These are phyloP conservation scores for Leccinum pseudoinsigne DNA, from an alignment of 1,284 basidiomycete genomes.

Conservation along the genomic window DNA sequence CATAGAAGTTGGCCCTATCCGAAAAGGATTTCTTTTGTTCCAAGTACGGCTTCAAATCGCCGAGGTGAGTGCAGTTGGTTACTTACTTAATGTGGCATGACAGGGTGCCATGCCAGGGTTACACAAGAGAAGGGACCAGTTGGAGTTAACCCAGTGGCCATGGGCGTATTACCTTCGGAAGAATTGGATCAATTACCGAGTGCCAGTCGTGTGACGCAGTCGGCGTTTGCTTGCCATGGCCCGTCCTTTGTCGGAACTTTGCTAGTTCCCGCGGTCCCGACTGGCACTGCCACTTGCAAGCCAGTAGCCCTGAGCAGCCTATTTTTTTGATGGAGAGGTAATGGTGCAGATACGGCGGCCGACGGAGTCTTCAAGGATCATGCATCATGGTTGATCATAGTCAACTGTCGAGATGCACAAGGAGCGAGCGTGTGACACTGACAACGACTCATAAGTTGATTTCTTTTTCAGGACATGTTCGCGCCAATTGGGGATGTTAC, in stretches of 20 bases:
- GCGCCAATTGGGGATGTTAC: not conserved
- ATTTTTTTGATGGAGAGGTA: not conserved
- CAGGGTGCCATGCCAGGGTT: conserved; percentile 3
- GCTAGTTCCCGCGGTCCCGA: conserved; percentile 2
- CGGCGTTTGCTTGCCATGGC: no score
- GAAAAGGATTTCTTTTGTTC: conserved; percentile 1
- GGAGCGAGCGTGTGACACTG: not conserved
- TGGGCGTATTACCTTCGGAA: not conserved
- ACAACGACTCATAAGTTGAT: not conserved
- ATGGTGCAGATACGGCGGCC: not conserved
- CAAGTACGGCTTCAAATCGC: not conserved
- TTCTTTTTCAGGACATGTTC: not conserved
- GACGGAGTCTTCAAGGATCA: not conserved
- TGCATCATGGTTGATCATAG: not conserved
- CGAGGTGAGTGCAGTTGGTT: not conserved
- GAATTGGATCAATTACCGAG: not conserved
- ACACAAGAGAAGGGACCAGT: not conserved
- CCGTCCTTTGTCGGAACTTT: not conserved
- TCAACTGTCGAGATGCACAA: conserved; percentile 4
- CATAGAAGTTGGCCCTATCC: not conserved
- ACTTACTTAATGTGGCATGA: not conserved
- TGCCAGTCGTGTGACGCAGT: not conserved
- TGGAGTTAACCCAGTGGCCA: conserved; percentile 1
- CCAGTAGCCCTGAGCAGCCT: not conserved
- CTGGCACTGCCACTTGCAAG: not conserved